Base-by-base conservation (phyloP, 148 eudicot species). In the Cornus controversa region DNA sequence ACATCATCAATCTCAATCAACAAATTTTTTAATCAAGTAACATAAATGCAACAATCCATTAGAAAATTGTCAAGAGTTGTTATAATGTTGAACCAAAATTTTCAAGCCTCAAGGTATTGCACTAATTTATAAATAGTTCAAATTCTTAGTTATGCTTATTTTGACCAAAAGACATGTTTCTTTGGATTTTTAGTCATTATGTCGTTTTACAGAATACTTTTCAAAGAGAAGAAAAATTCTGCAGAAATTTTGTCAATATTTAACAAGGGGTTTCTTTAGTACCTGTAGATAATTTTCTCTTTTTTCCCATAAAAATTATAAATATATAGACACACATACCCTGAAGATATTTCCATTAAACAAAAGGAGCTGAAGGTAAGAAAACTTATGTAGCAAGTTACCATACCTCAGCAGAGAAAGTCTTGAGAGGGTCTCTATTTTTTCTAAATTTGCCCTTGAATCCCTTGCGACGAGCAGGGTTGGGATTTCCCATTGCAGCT, bases 321-420 rank as follows among this genome's bases (percentile, higher is more conserved):
- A 3, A 40, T 40, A 40, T 36, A 36, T 36, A 6, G 4, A 36
- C 6, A 36, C n/a, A 40, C 6, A 6, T 40, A 3, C 57, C 57
- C 57, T 4, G 57, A 50, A 11, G 57, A 45, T 45, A 45, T 45
- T 45, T 45, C 50, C 13, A 54, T 14, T 22, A 14, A 60, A n/a
- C 14, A 76, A n/a, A 45, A 27, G 40, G 10, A 25, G 40, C 37
- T 42, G 2, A 26, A 24, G 62, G 62, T 4, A 18, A 27, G 25
- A 67, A 47, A 67, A 75, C 25, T 28, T 9, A 2, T 27, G 26
- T 10, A 40, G 15, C 36, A 15, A 74, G 78, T 26, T n/a, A 23
- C 10, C 25, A 65, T 89, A 96, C 99, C 95, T 91, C 85, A 10
- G 91, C 80, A 47, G 99, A 96, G 80, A 93, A 84, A 14, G 95